A percentile compares a stretch with the other conserved stretches of the same genome.
These are phyloP conservation scores for Suhomyces kilbournensis DNA, from an alignment of 805 yeast species.

Conservation along the genomic window DNA sequence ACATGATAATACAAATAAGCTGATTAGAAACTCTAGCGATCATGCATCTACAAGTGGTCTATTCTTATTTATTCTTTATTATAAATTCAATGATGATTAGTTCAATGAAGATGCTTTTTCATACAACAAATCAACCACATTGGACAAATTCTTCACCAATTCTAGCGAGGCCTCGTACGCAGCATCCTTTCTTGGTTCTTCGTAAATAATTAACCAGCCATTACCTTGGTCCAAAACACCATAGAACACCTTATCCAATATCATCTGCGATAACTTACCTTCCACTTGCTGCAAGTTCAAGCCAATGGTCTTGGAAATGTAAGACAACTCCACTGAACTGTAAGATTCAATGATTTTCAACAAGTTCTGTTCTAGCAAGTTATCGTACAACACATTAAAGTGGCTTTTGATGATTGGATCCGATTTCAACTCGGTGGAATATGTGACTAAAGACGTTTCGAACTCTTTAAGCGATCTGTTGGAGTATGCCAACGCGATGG, in stretches of 20 bases:
- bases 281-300: constrained; percentile 85
- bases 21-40: too few species aligned
- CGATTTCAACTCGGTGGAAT: constrained; percentile 70
- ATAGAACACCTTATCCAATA: constrained; percentile 87
- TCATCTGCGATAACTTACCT: constrained; percentile 94
- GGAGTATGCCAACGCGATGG: constrained; percentile 85
- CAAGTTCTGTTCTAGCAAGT: constrained; percentile 86
- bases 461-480: constrained; percentile 89
- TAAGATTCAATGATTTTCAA: constrained; percentile 95
- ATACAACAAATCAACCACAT: constrained; percentile 84
- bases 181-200: constrained; percentile 83
- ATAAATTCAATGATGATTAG: constrained; percentile 26
- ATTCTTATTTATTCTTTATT: too few species aligned
- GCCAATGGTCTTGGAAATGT: constrained; percentile 84
- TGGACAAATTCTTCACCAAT: constrained; percentile 80
- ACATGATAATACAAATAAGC: too few species aligned
- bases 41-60: too few species aligned
- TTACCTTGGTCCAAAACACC: constrained; percentile 98
- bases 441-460: constrained; percentile 73
- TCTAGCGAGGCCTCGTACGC: constrained; percentile 86
- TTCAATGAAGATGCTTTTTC: constrained; percentile 89
- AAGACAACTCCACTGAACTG: constrained; percentile 90
- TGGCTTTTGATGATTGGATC: constrained; percentile 90
- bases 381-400: constrained; percentile 89
- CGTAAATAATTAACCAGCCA: constrained; percentile 93